Evolutionary conservation across 495 filamentous ascomycete genomes (phyloP).

Genomic region (Neurospora sp.): DNA sequence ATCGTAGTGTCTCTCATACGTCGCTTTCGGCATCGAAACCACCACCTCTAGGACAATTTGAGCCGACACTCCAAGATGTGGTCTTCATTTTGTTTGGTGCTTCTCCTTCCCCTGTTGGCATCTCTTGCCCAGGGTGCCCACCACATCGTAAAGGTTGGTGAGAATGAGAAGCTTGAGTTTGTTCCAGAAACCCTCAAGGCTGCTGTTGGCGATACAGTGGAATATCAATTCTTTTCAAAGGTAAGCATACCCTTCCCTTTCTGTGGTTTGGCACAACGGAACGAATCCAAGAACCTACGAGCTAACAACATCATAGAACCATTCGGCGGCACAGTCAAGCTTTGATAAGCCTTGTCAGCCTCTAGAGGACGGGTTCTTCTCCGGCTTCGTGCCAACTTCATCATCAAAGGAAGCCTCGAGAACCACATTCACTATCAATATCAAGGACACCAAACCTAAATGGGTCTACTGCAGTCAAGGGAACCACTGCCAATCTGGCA

Average conservation of each 20-base stretch:
- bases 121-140: conserved; percentile 19
- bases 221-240: conserved; percentile 51
- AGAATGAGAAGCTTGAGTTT: conserved; percentile 26
- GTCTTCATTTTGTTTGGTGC: conserved; percentile 13
- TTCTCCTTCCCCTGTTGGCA: conserved; percentile 20
- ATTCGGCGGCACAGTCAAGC: conserved; percentile 50
- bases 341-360: conserved; percentile 51
- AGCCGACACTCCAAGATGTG: conserved; percentile 16
- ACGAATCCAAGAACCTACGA: neutral
- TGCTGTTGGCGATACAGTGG: conserved; percentile 36
- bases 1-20: neutral
- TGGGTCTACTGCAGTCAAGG: conserved; percentile 50
- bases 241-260: conserved; percentile 6
- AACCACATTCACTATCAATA: conserved; percentile 43
- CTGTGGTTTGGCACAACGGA: neutral
- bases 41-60: neutral
- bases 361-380: conserved; percentile 36
- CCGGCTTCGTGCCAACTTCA: conserved; percentile 34
- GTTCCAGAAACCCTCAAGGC: conserved; percentile 24
- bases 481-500: conserved; percentile 32
- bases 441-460: conserved; percentile 47
- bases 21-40: neutral
- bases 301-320: conserved; percentile 31
- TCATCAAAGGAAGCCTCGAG: conserved; percentile 21
- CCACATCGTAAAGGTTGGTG: conserved; percentile 28